Conservation (phyloP, 352 stramenopile genomes). For the Phytophthora hybrid region DNA sequence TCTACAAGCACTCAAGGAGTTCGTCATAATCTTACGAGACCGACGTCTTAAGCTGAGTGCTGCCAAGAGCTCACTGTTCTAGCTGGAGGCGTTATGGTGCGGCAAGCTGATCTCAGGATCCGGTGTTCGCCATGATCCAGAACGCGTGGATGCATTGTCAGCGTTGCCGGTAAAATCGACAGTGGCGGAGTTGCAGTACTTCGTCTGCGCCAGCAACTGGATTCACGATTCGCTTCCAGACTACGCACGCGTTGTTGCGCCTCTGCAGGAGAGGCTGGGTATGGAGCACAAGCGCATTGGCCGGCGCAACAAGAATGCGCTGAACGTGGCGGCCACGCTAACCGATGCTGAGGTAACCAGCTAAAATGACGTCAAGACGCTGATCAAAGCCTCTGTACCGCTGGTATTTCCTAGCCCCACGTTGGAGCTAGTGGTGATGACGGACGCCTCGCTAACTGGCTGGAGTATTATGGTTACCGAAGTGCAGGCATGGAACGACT, state of each 20-base stretch:
- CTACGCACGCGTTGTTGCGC: constrained; percentile 18
- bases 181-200: constrained; percentile 13
- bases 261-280: constrained; percentile 19
- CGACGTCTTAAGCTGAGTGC: constrained; percentile 33
- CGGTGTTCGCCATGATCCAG: constrained; percentile 21
- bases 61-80: constrained; percentile 25
- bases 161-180: constrained; percentile 2
- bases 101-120: constrained; percentile 17
- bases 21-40: constrained; percentile 16
- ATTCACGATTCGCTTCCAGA: constrained; percentile 22
- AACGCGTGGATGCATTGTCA: neutral
- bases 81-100: constrained; percentile 26
- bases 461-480: constrained; percentile 9
- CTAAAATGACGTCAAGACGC: constrained; percentile 11
- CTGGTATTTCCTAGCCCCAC: neutral
- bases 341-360: neutral
- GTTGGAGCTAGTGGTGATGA: neutral
- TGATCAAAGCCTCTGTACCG: neutral
- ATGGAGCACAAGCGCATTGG: neutral
- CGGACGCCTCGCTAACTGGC: neutral
- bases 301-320: constrained; percentile 15
- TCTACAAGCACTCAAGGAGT: constrained; percentile 10
- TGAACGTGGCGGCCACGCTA: neutral
- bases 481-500: neutral
- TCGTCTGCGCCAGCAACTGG: constrained; percentile 17